Percentiles rank a stretch among this genome's conserved stretches.
phyloP scores from a whole-genome alignment of 106 monocot species.

The Apostasia shenzhenica region DNA sequence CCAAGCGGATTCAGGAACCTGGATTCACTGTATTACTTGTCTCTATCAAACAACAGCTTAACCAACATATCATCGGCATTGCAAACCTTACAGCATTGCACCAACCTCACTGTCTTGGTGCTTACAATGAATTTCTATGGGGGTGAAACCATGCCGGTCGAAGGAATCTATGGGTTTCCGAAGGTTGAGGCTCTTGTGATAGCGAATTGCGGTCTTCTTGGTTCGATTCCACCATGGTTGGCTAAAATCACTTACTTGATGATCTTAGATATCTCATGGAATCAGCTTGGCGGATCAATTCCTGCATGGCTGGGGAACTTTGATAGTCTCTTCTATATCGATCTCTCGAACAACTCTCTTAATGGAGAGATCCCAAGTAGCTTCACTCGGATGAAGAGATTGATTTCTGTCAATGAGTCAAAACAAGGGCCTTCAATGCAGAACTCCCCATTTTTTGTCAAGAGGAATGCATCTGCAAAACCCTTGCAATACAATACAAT shows the following conservation, averaged over 20 bases:
- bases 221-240: constrained; percentile 39
- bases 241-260: constrained; percentile 15
- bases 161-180: constrained; percentile 33
- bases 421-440: neutral
- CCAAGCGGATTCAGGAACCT: constrained; percentile 47
- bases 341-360: constrained; percentile 55
- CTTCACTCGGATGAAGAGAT: constrained; percentile 22
- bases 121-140: constrained; percentile 45
- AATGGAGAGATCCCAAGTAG: constrained; percentile 33
- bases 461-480: constrained; percentile 15
- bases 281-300: constrained; percentile 31
- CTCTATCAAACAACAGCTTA: constrained; percentile 43
- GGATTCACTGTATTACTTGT: constrained; percentile 25
- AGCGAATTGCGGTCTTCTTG: constrained; percentile 42
- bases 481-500: constrained; percentile 28
- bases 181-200: constrained; percentile 38
- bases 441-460: constrained; percentile 25
- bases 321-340: constrained; percentile 41
- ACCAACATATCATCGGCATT: constrained; percentile 40
- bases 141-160: constrained; percentile 30
- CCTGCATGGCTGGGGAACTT: constrained; percentile 40
- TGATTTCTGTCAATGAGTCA: constrained; percentile 11
- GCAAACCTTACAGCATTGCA: constrained; percentile 32
- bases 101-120: constrained; percentile 36
- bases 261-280: constrained; percentile 60